Evolutionary conservation across 2,329 filamentous ascomycete genomes (phyloP).

Genomic region (Ascomycota sp.): DNA sequence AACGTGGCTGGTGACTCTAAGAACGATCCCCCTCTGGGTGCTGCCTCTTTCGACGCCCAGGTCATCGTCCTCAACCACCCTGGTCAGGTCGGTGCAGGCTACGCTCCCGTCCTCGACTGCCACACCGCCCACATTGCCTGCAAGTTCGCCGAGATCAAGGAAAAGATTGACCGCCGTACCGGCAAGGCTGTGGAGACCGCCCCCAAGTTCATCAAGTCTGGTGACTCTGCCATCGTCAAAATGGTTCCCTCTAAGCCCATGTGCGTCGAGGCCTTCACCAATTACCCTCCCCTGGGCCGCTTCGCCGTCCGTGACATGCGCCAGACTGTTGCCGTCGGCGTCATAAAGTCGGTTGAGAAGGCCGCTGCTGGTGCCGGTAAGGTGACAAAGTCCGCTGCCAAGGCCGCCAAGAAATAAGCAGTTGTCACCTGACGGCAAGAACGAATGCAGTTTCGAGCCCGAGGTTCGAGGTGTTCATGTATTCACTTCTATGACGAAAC

Average conservation of each 20-base stretch:
- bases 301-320: slow-evolving; percentile 99
- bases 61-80: slow-evolving; percentile 99
- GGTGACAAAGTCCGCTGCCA: slow-evolving; percentile 53
- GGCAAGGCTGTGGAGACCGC: slow-evolving; percentile 82
- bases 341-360: slow-evolving; percentile 79
- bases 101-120: slow-evolving; percentile 98
- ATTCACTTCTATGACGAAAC: slow-evolving; percentile 25
- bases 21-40: slow-evolving; percentile 85
- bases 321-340: slow-evolving; percentile 78
- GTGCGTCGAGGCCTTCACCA: slow-evolving; percentile 99
- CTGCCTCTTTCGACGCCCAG: slow-evolving; percentile 95
- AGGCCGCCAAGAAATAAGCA: slow-evolving; percentile 55
- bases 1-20: slow-evolving; percentile 99
- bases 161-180: slow-evolving; percentile 99
- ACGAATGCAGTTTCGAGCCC: slow-evolving; percentile 6
- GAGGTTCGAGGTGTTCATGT: slow-evolving; percentile 10
- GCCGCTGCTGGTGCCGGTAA: slow-evolving; percentile 33
- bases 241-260: slow-evolving; percentile 99
- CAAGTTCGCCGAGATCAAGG: slow-evolving; percentile 98
- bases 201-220: slow-evolving; percentile 99
- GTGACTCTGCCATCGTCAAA: slow-evolving; percentile 99
- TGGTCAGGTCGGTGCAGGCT: slow-evolving; percentile 96
- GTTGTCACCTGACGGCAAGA: slow-evolving; percentile 4
- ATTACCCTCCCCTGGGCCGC: slow-evolving; percentile 98
- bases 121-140: slow-evolving; percentile 99